These are phyloP conservation scores for Dissophora globulifera DNA, from an alignment of 192 early-diverging fungal genomes.

Conservation along the genomic window DNA sequence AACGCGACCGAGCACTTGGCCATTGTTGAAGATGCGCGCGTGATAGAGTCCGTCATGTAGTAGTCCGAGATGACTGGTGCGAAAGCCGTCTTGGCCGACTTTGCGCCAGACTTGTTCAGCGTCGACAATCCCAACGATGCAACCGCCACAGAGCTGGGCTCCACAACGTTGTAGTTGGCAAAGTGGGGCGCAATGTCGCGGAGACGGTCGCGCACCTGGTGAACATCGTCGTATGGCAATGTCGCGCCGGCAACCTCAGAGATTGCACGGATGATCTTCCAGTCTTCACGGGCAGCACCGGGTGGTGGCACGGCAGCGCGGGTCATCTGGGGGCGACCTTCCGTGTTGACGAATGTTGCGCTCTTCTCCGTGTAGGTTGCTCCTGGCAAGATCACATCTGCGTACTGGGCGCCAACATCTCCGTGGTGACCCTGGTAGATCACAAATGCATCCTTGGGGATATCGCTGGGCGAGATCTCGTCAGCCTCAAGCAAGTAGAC, in stretches of 20 bases:
- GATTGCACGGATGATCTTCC: slow-evolving; percentile 98
- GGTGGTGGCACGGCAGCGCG: slow-evolving; percentile 93
- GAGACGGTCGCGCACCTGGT: slow-evolving; percentile 86
- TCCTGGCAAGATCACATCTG: slow-evolving; percentile 96
- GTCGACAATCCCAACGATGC: slow-evolving; percentile 71
- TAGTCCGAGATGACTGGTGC: slow-evolving; percentile 83
- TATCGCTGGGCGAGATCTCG: slow-evolving; percentile 76
- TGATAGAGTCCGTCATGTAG: slow-evolving; percentile 96
- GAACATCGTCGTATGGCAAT: slow-evolving; percentile 91
- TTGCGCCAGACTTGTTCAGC: slow-evolving; percentile 51
- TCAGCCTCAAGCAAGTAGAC: slow-evolving; percentile 96
- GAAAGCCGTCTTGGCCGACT: slow-evolving; percentile 59
- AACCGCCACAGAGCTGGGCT: slow-evolving; percentile 65
- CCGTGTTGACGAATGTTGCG: slow-evolving; percentile 96
- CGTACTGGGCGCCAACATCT: slow-evolving; percentile 92
- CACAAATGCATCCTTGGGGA: slow-evolving; percentile 93
- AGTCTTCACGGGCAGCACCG: slow-evolving; percentile 94
- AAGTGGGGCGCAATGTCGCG: slow-evolving; percentile 88
- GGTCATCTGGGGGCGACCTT: slow-evolving; percentile 93
- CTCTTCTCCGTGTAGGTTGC: slow-evolving; percentile 97
- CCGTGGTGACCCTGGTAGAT: slow-evolving; percentile 99
- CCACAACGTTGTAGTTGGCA: slow-evolving; percentile 75
- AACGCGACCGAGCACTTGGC: slow-evolving; percentile 86
- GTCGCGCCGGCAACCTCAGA: slow-evolving; percentile 89
- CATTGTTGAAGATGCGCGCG: slow-evolving; percentile 94